Evolutionary conservation across 2,329 filamentous ascomycete species (phyloP).

Genomic region (Decorospora gaudefroyi): DNA sequence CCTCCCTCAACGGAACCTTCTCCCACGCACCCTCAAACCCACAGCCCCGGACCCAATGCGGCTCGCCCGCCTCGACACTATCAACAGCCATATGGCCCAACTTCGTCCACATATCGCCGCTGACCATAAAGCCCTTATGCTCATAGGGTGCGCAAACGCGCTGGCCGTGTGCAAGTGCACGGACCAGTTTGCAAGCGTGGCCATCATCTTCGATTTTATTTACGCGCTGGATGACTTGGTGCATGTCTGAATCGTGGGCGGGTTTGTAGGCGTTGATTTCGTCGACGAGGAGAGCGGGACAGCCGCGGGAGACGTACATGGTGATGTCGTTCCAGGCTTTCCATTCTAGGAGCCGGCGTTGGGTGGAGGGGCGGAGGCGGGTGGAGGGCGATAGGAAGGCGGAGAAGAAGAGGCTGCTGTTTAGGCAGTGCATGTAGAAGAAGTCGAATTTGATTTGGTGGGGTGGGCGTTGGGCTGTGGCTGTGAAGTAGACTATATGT

Average conservation of each 20-base stretch:
- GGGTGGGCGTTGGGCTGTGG: conserved; percentile 65
- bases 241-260: conserved; percentile 48
- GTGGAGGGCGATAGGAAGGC: conserved; percentile 60
- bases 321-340: conserved; percentile 76
- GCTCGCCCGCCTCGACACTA: conserved; percentile 59
- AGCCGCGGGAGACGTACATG: conserved; percentile 71
- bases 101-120: conserved; percentile 63
- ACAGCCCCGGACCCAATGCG: conserved; percentile 63
- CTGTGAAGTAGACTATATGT: conserved; percentile 58
- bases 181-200: conserved; percentile 74
- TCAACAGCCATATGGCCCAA: conserved; percentile 66
- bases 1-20: conserved; percentile 40
- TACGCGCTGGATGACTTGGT: conserved; percentile 52
- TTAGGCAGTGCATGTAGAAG: conserved; percentile 79
- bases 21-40: conserved; percentile 71
- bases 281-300: conserved; percentile 63
- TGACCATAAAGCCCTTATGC: conserved; percentile 54
- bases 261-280: conserved; percentile 66
- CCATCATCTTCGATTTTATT: conserved; percentile 70
- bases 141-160: conserved; percentile 55
- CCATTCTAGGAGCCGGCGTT: conserved; percentile 75
- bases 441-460: conserved; percentile 72
- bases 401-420: conserved; percentile 73
- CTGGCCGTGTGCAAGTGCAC: conserved; percentile 70
- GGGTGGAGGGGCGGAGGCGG: conserved; percentile 65